Evolutionary conservation across 148 eudicot genomes (phyloP).

Genomic region (Diospyros lotus): DNA sequence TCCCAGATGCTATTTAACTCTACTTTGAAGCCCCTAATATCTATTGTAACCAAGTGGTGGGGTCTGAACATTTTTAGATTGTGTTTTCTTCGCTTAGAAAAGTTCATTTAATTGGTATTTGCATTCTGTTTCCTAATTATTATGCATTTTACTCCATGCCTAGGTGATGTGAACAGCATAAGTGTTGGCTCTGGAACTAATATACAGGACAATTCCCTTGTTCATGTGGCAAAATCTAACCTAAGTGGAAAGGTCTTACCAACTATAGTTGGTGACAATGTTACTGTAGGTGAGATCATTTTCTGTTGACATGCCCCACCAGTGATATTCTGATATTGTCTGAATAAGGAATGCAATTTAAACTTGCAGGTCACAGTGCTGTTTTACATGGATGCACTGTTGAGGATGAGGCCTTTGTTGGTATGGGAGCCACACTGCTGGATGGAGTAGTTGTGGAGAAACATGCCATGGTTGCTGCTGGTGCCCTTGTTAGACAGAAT

Average conservation of each 20-base stretch:
- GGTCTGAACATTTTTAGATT: too few species aligned
- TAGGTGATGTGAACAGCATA: slow-evolving; percentile 65
- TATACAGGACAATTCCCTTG: slow-evolving; percentile 60
- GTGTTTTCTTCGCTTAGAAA: too few species aligned
- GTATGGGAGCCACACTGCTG: slow-evolving; percentile 62
- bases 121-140: too few species aligned
- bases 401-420: slow-evolving; percentile 59
- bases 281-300: slow-evolving; percentile 45
- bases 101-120: too few species aligned
- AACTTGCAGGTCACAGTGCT: slow-evolving; percentile 51
- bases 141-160: too few species aligned
- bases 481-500: slow-evolving; percentile 62
- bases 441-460: slow-evolving; percentile 60
- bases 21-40: too few species aligned
- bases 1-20: too few species aligned
- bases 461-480: slow-evolving; percentile 64
- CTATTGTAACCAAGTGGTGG: too few species aligned
- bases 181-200: slow-evolving; percentile 60
- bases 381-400: slow-evolving; percentile 61
- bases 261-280: slow-evolving; percentile 54
- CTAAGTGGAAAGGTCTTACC: slow-evolving; percentile 50
- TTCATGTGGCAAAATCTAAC: slow-evolving; percentile 63
- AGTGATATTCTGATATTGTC: neutral
- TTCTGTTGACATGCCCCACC: neutral
- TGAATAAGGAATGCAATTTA: slow-evolving; percentile 8